Conservation (phyloP, 257 asterid species). For the Ligustrum vulgare region DNA sequence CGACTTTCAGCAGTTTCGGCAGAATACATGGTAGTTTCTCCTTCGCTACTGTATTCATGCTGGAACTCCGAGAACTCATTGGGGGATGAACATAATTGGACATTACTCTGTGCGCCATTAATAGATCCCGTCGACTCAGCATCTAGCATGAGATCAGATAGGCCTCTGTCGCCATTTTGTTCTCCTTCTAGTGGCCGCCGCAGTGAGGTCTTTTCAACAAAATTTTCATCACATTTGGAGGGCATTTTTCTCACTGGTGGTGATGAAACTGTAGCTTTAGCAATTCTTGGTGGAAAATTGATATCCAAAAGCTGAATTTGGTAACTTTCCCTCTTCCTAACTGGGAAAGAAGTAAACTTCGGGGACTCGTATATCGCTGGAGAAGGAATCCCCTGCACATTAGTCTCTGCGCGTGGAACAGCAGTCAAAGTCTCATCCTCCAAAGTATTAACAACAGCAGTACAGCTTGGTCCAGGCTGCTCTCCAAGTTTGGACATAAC, state of each 20-base stretch:
- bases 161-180: conserved; percentile 30
- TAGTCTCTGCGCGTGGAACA: conserved; percentile 45
- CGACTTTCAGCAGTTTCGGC: conserved; percentile 99
- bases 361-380: conserved; percentile 86
- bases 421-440: conserved; percentile 38
- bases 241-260: conserved; percentile 37
- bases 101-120: conserved; percentile 68
- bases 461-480: conserved; percentile 47
- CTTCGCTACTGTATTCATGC: conserved; percentile 81
- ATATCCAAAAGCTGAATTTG: conserved; percentile 84
- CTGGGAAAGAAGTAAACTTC: conserved; percentile 49
- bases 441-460: conserved; percentile 31
- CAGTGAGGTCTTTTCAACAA: conserved; percentile 24
- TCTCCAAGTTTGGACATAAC: conserved; percentile 38
- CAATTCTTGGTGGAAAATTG: conserved; percentile 76
- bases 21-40: conserved; percentile 97
- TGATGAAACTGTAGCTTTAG: conserved; percentile 42
- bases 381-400: conserved; percentile 61
- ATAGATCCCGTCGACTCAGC: conserved; percentile 88
- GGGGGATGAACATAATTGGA: conserved; percentile 63
- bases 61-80: conserved; percentile 40
- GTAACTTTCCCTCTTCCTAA: conserved; percentile 47
- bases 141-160: conserved; percentile 39
- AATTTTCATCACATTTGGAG: conserved; percentile 44
- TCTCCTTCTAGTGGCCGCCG: conserved; percentile 30